A percentile compares a stretch with the other conserved stretches of the same genome.
Evolutionary conservation across 2,329 filamentous ascomycete species (phyloP).

Genomic region (Seiridium cupressi): DNA sequence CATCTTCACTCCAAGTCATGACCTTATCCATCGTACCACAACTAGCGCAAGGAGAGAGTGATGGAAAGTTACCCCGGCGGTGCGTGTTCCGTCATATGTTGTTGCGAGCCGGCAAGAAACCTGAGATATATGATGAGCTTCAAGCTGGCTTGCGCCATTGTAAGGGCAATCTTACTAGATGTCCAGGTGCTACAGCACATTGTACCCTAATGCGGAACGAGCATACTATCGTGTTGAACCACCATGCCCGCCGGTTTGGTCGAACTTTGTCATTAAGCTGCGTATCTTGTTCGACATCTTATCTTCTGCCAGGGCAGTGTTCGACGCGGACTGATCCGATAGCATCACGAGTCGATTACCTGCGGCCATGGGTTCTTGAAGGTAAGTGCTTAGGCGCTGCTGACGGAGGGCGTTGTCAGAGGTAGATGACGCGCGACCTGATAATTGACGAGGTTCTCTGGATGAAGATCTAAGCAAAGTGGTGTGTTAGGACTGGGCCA

Average conservation of each 20-base stretch:
- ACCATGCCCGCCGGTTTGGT: neutral
- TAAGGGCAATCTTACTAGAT: too few species aligned
- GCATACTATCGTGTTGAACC: neutral
- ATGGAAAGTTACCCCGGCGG: too few species aligned
- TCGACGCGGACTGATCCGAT: neutral
- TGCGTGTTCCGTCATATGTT: too few species aligned
- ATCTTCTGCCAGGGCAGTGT: neutral
- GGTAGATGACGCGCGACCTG: neutral
- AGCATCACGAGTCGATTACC: neutral
- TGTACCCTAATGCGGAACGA: conserved; percentile 11
- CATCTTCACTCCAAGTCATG: too few species aligned
- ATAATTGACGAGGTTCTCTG: neutral
- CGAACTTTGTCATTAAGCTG: neutral
- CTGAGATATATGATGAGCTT: too few species aligned
- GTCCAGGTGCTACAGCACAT: too few species aligned
- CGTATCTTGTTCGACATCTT: neutral
- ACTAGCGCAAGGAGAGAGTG: too few species aligned
- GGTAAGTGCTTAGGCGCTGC: neutral
- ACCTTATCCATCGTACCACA: too few species aligned
- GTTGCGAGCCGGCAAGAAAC: too few species aligned
- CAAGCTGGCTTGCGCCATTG: too few species aligned
- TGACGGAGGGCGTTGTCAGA: neutral
- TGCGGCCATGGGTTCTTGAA: neutral
- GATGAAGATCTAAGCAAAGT: neutral
- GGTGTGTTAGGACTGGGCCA: too few species aligned